Evolutionary conservation across 164 flowering plant species (phyloP).

Genomic region (Annona squamosa): DNA sequence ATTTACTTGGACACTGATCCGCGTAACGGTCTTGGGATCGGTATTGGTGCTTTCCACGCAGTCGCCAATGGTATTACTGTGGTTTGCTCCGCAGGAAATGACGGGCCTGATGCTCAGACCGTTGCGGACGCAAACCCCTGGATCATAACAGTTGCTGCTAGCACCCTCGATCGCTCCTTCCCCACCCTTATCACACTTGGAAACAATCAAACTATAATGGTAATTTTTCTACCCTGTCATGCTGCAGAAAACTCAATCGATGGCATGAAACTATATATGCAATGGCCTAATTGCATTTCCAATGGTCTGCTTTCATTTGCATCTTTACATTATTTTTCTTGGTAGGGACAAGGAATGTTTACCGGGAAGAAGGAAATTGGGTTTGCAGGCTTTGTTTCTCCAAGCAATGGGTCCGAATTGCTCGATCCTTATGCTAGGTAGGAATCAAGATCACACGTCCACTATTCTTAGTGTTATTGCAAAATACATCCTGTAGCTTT

Average conservation of each 20-base stretch:
- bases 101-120: conserved; percentile 28
- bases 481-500: no score
- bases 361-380: conserved; percentile 4
- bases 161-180: conserved; percentile 52
- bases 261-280: not conserved
- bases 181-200: conserved; percentile 25
- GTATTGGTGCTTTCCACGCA: conserved; percentile 58
- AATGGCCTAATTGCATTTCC: not conserved
- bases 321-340: not conserved
- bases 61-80: conserved; percentile 41
- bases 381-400: conserved; percentile 11
- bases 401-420: not conserved
- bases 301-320: no score
- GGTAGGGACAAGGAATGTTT: conserved; percentile 20
- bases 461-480: no score
- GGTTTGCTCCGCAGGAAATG: conserved; percentile 46
- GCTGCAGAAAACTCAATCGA: not conserved
- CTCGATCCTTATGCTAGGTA: not conserved
- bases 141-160: conserved; percentile 67
- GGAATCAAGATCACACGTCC: not conserved
- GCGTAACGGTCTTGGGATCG: conserved; percentile 20
- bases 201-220: conserved; percentile 18
- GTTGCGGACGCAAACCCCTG: conserved; percentile 47
- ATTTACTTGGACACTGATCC: conserved; percentile 10
- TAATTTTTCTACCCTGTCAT: not conserved